Evolutionary conservation across 768 basidiomycete species (phyloP).

Genomic region (Termitomyces sp.): DNA sequence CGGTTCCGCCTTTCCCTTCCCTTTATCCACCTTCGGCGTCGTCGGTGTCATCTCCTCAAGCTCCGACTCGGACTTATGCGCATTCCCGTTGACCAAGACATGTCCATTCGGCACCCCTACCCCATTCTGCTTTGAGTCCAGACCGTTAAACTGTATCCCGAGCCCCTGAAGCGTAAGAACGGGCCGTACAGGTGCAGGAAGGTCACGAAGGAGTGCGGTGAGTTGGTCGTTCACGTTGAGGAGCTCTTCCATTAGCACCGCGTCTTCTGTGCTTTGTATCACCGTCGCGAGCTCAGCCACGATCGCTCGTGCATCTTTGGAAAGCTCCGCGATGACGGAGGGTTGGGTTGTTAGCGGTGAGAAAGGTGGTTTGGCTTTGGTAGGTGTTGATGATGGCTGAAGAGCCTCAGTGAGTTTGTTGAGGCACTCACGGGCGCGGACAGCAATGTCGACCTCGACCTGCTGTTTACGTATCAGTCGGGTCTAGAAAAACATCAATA

Average conservation of each 20-base stretch:
- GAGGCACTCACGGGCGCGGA: conserved; percentile 43
- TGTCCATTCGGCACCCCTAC: conserved; percentile 4
- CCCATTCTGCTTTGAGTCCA: conserved; percentile 1
- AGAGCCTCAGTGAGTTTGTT: conserved; percentile 32
- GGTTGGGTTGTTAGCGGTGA: conserved; percentile 16
- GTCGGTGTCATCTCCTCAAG: conserved; percentile 33
- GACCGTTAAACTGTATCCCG: conserved; percentile 34
- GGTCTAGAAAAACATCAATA: not conserved
- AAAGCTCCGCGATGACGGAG: conserved; percentile 30
- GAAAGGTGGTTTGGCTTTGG: conserved; percentile 6
- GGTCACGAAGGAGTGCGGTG: conserved; percentile 48
- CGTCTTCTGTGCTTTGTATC: conserved; percentile 57
- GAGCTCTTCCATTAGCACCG: conserved; percentile 61
- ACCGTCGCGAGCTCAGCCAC: conserved; percentile 47
- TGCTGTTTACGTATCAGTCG: conserved; percentile 17
- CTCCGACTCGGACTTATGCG: conserved; percentile 7
- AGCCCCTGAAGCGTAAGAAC: conserved; percentile 42
- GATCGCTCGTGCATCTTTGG: conserved; percentile 46
- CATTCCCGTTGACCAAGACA: conserved; percentile 7
- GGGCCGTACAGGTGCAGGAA: conserved; percentile 34
- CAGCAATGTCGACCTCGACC: conserved; percentile 43
- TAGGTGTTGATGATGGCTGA: not conserved
- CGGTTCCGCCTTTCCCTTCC: conserved; percentile 69
- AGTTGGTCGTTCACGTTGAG: conserved; percentile 73
- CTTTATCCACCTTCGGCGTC: conserved; percentile 73